phyloP scores from a whole-genome alignment of 768 basidiomycete species.

The Leccinum barrowsii region DNA sequence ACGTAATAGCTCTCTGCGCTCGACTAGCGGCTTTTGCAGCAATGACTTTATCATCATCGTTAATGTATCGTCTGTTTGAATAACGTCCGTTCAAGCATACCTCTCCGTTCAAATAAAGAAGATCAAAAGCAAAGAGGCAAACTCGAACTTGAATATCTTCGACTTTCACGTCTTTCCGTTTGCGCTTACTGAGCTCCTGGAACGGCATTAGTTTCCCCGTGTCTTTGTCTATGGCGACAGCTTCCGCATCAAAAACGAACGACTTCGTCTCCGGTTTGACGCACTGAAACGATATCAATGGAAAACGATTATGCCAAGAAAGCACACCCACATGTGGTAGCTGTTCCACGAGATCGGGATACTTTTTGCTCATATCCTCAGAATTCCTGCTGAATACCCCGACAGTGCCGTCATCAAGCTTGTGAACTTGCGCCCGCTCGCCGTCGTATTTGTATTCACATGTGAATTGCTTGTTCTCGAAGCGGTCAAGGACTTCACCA shows the following conservation, averaged over 20 bases:
- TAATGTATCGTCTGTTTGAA: not conserved
- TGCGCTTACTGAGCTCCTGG: conserved; percentile 92
- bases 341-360: conserved; percentile 96
- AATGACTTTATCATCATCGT: conserved; percentile 56
- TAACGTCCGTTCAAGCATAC: conserved; percentile 36
- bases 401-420: conserved; percentile 74
- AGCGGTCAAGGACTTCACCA: conserved; percentile 93
- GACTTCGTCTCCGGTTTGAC: conserved; percentile 80
- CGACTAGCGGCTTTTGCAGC: conserved; percentile 68
- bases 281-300: conserved; percentile 48
- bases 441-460: conserved; percentile 99
- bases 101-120: conserved; percentile 95
- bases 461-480: conserved; percentile 92
- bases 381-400: conserved; percentile 96
- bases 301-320: not conserved
- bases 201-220: conserved; percentile 92
- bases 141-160: conserved; percentile 98
- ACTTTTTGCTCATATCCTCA: conserved; percentile 99
- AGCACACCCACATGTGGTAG: conserved; percentile 65
- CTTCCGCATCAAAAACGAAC: conserved; percentile 95
- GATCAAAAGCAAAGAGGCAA: conserved; percentile 93
- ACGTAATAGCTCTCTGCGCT: conserved; percentile 73
- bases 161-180: conserved; percentile 96
- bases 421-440: conserved; percentile 95
- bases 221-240: conserved; percentile 87